phyloP scores from a whole-genome alignment of 177 flowering plant species.

The Tripterygium wilfordii region DNA sequence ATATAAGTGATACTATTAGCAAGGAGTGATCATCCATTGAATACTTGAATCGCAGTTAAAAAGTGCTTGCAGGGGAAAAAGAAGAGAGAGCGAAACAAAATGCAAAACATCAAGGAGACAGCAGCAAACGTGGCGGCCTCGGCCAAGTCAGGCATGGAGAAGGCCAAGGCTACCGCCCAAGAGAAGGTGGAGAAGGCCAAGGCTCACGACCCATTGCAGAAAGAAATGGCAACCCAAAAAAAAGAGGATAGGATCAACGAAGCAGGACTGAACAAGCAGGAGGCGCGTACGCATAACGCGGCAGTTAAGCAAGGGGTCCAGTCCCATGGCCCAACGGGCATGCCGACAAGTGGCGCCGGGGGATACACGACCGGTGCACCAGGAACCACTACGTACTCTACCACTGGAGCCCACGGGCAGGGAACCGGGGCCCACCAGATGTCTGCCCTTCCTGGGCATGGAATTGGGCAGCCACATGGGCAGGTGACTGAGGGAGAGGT shows the following conservation, averaged over 20 bases:
- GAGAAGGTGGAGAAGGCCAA: conserved; percentile 39
- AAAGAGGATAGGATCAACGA: conserved; percentile 27
- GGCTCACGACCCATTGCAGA: conserved; percentile 32
- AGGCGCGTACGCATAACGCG: conserved; percentile 22
- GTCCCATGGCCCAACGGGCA: background rate
- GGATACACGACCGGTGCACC: conserved; percentile 1
- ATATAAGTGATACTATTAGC: background rate
- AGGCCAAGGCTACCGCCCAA: conserved; percentile 30
- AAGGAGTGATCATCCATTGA: background rate
- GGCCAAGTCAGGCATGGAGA: conserved; percentile 38
- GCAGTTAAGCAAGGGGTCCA: conserved; percentile 9
- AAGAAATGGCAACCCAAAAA: conserved; percentile 41
- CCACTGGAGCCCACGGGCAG: conserved; percentile 10
- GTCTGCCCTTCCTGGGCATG: conserved; percentile 30
- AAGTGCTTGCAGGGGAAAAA: background rate
- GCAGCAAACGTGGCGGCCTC: conserved; percentile 34
- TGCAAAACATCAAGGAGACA: conserved; percentile 26
- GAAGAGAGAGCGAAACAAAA: conserved; percentile 2
- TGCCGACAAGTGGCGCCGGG: background rate
- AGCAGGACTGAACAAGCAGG: conserved; percentile 45
- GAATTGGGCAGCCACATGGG: conserved; percentile 21
- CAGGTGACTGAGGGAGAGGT: conserved; percentile 22
- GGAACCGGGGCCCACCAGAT: conserved; percentile 18
- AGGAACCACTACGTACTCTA: conserved; percentile 4
- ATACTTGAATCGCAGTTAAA: background rate